A percentile compares a stretch with the other conserved stretches of the same genome.
phyloP scores from a whole-genome alignment of 78 protist genomes.

The Dictyostelium brefeldianum region DNA sequence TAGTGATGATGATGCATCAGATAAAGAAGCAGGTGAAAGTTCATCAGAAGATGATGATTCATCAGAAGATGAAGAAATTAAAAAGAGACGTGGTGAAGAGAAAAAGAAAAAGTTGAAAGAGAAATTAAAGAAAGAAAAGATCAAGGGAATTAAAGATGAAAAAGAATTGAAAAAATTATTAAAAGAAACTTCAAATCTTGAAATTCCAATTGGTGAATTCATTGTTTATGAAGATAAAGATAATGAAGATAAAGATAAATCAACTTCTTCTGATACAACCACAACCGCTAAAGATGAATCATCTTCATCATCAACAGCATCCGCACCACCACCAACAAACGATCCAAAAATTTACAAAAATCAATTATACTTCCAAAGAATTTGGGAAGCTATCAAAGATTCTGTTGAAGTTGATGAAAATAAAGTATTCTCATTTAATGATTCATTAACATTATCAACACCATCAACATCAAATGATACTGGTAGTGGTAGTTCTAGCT shows the following conservation, averaged over 20 bases:
- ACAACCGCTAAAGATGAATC: neutral
- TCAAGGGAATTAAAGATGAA: neutral
- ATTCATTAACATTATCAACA: neutral
- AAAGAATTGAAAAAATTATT: neutral
- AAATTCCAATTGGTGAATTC: constrained; percentile 7
- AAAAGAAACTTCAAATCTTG: neutral
- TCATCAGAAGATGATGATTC: neutral
- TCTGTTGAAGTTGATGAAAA: neutral
- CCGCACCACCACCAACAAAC: neutral
- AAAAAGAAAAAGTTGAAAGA: neutral
- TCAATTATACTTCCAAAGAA: constrained; percentile 1
- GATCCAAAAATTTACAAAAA: neutral
- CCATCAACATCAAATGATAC: neutral
- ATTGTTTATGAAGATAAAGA: neutral
- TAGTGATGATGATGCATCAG: neutral
- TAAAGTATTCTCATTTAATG: neutral
- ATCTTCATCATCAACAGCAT: neutral
- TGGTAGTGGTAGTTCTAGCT: neutral
- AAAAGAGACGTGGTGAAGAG: neutral
- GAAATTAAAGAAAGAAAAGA: neutral
- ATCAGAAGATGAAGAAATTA: constrained; percentile 12
- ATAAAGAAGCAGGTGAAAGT: neutral
- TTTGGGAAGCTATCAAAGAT: constrained; percentile 16
- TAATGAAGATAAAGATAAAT: neutral
- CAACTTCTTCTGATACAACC: neutral